Percentiles rank a stretch among this genome's conserved stretches.
These are phyloP conservation scores for Amaranthus cruentus DNA, from an alignment of 148 eudicot species.

Conservation along the genomic window DNA sequence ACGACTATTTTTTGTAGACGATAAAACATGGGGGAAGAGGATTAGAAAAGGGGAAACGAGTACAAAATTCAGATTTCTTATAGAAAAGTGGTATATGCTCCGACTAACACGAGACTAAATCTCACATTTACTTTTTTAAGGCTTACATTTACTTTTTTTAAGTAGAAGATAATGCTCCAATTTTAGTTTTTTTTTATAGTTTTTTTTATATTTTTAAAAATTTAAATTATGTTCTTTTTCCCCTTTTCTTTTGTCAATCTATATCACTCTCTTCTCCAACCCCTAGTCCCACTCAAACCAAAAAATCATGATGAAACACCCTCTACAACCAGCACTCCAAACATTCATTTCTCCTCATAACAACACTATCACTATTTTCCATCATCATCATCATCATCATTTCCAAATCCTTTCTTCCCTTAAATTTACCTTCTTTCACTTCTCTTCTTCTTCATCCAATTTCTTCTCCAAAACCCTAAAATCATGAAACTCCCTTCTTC, in stretches of 20 bases:
- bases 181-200: background rate
- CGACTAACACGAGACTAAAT: no score
- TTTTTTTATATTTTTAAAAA: background rate
- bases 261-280: slow-evolving; percentile 27
- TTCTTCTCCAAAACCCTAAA: slow-evolving; percentile 1
- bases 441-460: slow-evolving; percentile 21
- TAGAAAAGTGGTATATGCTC: no score
- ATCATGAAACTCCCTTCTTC: slow-evolving; percentile 37
- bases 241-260: slow-evolving; percentile 20
- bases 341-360: slow-evolving; percentile 41
- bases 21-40: no score
- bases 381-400: slow-evolving; percentile 16
- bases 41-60: no score
- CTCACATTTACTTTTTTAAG: no score
- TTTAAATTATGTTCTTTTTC: slow-evolving; percentile 9
- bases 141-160: no score
- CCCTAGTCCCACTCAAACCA: slow-evolving; percentile 42
- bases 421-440: slow-evolving; percentile 39
- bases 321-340: slow-evolving; percentile 58
- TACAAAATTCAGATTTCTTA: no score
- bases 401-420: slow-evolving; percentile 42
- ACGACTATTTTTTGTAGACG: no score
- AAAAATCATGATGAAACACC: slow-evolving; percentile 59
- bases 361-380: background rate
- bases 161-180: no score